phyloP scores from a whole-genome alignment of 257 asterid genomes.

The Salvia miltiorrhiza region DNA sequence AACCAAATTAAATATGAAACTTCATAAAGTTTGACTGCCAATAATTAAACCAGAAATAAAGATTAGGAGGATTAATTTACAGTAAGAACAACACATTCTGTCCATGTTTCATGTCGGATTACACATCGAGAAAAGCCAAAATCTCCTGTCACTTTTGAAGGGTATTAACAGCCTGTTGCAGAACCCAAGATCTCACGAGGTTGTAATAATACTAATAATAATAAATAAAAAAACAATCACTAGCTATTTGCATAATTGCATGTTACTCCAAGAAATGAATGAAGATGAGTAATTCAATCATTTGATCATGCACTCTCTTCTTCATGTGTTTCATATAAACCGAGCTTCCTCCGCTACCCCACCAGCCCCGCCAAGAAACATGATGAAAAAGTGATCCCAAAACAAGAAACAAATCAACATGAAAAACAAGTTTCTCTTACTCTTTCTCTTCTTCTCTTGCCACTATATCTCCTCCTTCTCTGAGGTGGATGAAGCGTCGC shows the following conservation, averaged over 20 bases:
- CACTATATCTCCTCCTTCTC: constrained; percentile 19
- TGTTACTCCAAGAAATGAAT: not conserved
- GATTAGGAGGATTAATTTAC: not conserved
- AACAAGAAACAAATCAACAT: constrained; percentile 20
- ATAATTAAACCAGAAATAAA: constrained; percentile 21
- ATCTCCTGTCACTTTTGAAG: constrained; percentile 35
- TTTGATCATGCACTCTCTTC: constrained; percentile 28
- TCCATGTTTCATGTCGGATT: constrained; percentile 72
- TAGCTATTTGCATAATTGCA: constrained; percentile 17
- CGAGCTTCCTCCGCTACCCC: constrained; percentile 19
- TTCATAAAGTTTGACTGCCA: constrained; percentile 37
- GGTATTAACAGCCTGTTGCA: constrained; percentile 59
- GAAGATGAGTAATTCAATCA: constrained; percentile 11
- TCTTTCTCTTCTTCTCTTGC: constrained; percentile 26
- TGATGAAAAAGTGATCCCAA: constrained; percentile 23
- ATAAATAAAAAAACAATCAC: constrained; percentile 12
- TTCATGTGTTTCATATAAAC: constrained; percentile 26
- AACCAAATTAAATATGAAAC: not conserved
- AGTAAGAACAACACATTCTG: constrained; percentile 51
- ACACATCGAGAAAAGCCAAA: constrained; percentile 53
- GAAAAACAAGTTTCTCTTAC: constrained; percentile 23
- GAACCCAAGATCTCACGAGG: constrained; percentile 77
- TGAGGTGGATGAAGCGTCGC: constrained; percentile 35
- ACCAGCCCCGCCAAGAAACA: constrained; percentile 15
- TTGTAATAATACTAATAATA: constrained; percentile 1